phyloP scores from a whole-genome alignment of 139 green algal species.

The Nannochloris sp. region DNA sequence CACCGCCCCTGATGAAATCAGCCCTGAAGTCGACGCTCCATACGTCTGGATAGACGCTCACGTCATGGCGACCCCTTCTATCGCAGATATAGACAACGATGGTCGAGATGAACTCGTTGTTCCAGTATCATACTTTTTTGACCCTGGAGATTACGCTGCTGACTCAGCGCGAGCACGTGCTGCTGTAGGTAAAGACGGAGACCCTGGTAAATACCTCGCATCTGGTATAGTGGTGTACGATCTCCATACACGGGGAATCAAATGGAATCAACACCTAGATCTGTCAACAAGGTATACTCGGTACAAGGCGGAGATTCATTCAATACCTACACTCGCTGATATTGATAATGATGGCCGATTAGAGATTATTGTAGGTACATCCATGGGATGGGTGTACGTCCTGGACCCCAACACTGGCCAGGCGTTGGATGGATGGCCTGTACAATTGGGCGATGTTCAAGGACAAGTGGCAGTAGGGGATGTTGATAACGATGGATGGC shows the following conservation, averaged over 20 bases:
- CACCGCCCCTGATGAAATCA: not conserved
- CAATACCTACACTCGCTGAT: slow-evolving; percentile 75
- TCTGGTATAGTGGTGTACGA: slow-evolving; percentile 81
- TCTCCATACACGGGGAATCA: slow-evolving; percentile 55
- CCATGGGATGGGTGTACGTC: slow-evolving; percentile 91
- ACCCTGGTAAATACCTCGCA: slow-evolving; percentile 68
- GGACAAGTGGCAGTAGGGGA: slow-evolving; percentile 83
- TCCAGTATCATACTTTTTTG: slow-evolving; percentile 85
- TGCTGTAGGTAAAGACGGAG: slow-evolving; percentile 52
- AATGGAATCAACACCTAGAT: slow-evolving; percentile 89
- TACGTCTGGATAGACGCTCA: slow-evolving; percentile 81
- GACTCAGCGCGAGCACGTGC: not conserved
- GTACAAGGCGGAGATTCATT: slow-evolving; percentile 78
- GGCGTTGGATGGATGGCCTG: slow-evolving; percentile 63
- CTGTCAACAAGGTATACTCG: slow-evolving; percentile 76
- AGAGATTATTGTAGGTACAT: slow-evolving; percentile 90
- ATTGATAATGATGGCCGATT: slow-evolving; percentile 75
- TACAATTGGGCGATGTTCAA: slow-evolving; percentile 93
- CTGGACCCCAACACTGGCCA: slow-evolving; percentile 55
- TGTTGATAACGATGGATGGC: slow-evolving; percentile 79
- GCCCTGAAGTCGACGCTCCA: not conserved
- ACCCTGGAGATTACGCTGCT: slow-evolving; percentile 54
- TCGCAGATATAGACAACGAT: slow-evolving; percentile 92
- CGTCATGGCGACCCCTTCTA: slow-evolving; percentile 77
- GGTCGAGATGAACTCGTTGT: slow-evolving; percentile 86